Conservation (phyloP, 768 basidiomycete species). For the Udeniomyces megalosporus region DNA sequence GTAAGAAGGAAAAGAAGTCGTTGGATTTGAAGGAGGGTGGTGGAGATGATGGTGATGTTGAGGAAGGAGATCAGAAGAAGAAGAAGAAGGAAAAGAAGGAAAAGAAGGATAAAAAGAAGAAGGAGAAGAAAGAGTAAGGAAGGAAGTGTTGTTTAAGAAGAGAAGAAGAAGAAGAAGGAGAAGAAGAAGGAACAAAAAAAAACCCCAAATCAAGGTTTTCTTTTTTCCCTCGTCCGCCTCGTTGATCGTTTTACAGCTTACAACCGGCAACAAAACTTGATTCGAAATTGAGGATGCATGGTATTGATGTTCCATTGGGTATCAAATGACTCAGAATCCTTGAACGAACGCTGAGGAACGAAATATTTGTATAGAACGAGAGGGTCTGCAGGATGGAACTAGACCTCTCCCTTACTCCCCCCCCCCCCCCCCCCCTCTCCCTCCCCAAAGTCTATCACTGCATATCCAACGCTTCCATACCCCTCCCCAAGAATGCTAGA, state of each 20-base stretch:
- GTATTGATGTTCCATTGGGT: too few species aligned
- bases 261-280: too few species aligned
- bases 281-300: too few species aligned
- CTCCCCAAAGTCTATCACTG: neutral
- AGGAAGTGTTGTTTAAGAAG: neutral
- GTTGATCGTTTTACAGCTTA: too few species aligned
- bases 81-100: neutral
- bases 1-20: neutral
- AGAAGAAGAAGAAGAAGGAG: neutral
- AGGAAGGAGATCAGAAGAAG: neutral
- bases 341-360: too few species aligned
- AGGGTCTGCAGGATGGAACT: too few species aligned
- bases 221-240: neutral
- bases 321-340: too few species aligned
- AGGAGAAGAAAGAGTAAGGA: too few species aligned
- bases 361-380: too few species aligned
- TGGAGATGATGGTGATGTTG: neutral
- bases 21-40: neutral
- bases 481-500: conserved; percentile 40
- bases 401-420: too few species aligned
- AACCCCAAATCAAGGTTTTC: neutral
- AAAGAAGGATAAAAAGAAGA: neutral
- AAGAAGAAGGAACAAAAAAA: neutral
- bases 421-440: neutral
- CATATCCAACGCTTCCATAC: neutral